Conservation (phyloP, 1,284 basidiomycete genomes). For the Trichosporon faecale region DNA sequence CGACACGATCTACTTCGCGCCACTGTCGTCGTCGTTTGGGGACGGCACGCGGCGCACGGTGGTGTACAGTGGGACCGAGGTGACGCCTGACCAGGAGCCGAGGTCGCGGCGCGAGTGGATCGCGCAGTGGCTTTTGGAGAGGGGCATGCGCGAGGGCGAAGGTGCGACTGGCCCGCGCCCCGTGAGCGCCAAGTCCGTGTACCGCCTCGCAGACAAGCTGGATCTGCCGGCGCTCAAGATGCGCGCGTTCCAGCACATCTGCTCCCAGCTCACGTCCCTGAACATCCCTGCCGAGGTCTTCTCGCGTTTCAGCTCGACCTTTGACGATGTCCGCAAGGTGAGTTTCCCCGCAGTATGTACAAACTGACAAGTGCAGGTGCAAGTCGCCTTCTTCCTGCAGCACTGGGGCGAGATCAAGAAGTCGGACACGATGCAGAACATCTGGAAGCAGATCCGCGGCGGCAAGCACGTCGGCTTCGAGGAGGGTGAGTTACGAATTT, state of each 20-base stretch:
- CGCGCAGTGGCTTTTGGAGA: slow-evolving; percentile 39
- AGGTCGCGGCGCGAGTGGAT: slow-evolving; percentile 43
- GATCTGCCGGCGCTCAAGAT: slow-evolving; percentile 47
- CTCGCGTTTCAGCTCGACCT: slow-evolving; percentile 75
- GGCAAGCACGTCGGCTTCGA: slow-evolving; percentile 76
- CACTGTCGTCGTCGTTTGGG: slow-evolving; percentile 62
- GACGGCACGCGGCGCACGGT: neutral
- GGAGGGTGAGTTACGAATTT: slow-evolving; percentile 45
- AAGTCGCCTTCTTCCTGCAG: slow-evolving; percentile 71
- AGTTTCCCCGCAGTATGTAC: slow-evolving; percentile 2
- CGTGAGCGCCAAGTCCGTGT: slow-evolving; percentile 83
- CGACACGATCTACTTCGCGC: slow-evolving; percentile 76
- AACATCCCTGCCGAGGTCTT: slow-evolving; percentile 85
- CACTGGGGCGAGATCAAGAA: slow-evolving; percentile 78
- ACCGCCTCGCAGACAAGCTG: slow-evolving; percentile 73
- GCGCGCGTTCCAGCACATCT: slow-evolving; percentile 62
- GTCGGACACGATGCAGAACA: slow-evolving; percentile 72
- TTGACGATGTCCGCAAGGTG: slow-evolving; percentile 77
- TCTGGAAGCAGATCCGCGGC: slow-evolving; percentile 75
- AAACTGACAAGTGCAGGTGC: slow-evolving; percentile 55
- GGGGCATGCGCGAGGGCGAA: slow-evolving; percentile 22
- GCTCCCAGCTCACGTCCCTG: slow-evolving; percentile 67
- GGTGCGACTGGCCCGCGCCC: slow-evolving; percentile 60
- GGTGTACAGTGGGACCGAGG: neutral
- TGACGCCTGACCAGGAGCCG: slow-evolving; percentile 8